Evolutionary conservation across 176 grass and related monocot species (phyloP).

Genomic region (Rhynchospora tenuis): DNA sequence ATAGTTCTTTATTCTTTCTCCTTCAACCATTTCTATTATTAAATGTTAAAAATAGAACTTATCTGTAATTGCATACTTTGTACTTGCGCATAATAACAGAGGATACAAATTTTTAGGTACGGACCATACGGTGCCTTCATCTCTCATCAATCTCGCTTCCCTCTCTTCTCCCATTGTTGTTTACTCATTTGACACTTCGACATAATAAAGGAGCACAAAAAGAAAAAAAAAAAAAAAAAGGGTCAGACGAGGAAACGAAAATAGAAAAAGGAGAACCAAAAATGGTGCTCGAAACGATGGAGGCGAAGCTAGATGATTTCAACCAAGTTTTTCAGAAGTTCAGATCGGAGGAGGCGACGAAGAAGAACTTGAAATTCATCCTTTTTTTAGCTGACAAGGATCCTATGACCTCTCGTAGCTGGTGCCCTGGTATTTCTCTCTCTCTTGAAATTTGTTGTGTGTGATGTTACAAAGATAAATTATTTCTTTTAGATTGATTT

Average conservation of each 20-base stretch:
- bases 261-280: not conserved
- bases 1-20: not conserved
- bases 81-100: slow-evolving; percentile 6
- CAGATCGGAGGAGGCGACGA: slow-evolving; percentile 12
- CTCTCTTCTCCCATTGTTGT: not conserved
- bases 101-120: not conserved
- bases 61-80: not conserved
- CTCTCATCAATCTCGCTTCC: not conserved
- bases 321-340: slow-evolving; percentile 30
- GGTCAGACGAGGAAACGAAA: not conserved
- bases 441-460: not conserved
- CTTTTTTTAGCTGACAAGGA: slow-evolving; percentile 86
- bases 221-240: not conserved
- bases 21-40: not conserved
- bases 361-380: slow-evolving; percentile 51
- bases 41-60: not conserved
- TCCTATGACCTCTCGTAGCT: slow-evolving; percentile 51
- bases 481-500: not conserved
- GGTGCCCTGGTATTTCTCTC: slow-evolving; percentile 60
- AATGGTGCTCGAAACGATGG: slow-evolving; percentile 33
- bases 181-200: not conserved
- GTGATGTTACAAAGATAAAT: not conserved
- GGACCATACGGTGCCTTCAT: not conserved
- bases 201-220: not conserved
- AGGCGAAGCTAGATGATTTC: slow-evolving; percentile 34